Evolutionary conservation across 305 asterid species (phyloP).

Genomic region (Fraxinus sp.): DNA sequence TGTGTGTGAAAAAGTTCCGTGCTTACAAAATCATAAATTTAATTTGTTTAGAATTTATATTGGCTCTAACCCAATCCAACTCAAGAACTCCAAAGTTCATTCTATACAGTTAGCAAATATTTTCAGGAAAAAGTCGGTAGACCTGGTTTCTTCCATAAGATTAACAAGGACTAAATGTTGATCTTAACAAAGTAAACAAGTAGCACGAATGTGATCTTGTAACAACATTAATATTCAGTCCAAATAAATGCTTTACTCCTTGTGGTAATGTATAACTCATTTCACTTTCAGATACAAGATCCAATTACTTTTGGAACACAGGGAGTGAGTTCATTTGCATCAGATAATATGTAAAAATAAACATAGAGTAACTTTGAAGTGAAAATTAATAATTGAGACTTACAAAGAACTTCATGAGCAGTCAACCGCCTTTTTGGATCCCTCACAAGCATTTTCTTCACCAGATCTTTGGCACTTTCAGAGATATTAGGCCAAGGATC

Average conservation of each 20-base stretch:
- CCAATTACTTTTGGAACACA: not conserved
- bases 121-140: not conserved
- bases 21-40: not conserved
- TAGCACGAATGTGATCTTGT: not conserved
- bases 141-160: not conserved
- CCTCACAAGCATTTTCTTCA: slow-evolving; percentile 55
- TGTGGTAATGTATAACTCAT: not conserved
- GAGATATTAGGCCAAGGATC: slow-evolving; percentile 75
- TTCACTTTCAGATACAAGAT: not conserved
- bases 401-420: slow-evolving; percentile 69
- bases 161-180: not conserved
- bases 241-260: not conserved
- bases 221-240: not conserved
- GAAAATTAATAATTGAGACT: slow-evolving; percentile 27
- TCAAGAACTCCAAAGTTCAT: not conserved
- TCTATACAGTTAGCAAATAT: not conserved
- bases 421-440: slow-evolving; percentile 60
- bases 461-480: slow-evolving; percentile 63
- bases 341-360: not conserved
- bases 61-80: not conserved
- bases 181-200: not conserved
- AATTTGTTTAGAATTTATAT: not conserved
- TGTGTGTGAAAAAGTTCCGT: not conserved
- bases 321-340: not conserved
- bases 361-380: not conserved